Evolutionary conservation across 768 basidiomycete species (phyloP).

Genomic region (Podaxis sp.): DNA sequence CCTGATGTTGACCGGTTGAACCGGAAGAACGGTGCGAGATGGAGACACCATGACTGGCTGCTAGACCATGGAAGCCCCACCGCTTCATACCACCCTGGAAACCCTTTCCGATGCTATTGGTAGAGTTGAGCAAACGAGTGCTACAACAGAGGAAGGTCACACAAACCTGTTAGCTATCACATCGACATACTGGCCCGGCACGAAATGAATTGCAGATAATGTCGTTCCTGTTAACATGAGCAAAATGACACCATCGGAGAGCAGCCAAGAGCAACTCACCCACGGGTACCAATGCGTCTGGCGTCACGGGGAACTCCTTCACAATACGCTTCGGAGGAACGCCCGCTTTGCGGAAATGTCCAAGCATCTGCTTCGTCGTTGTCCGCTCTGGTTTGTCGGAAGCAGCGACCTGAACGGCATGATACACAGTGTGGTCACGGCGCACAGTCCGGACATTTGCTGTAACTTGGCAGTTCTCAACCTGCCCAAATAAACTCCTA

Average conservation of each 20-base stretch:
- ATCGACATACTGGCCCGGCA: constrained; percentile 95
- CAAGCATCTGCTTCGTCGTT: constrained; percentile 77
- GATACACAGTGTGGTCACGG: constrained; percentile 70
- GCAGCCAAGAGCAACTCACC: constrained; percentile 50
- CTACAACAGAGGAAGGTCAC: not conserved
- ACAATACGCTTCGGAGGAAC: constrained; percentile 83
- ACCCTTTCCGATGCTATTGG: constrained; percentile 87
- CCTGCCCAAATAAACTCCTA: constrained; percentile 35
- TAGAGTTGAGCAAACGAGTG: not conserved
- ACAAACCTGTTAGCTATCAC: constrained; percentile 88
- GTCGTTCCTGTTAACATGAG: constrained; percentile 63
- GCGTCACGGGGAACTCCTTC: constrained; percentile 84
- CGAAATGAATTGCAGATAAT: constrained; percentile 90
- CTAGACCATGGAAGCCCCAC: constrained; percentile 89
- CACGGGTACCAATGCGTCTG: constrained; percentile 87
- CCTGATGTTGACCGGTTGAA: constrained; percentile 94
- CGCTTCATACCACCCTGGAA: constrained; percentile 98
- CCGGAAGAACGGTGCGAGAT: constrained; percentile 91
- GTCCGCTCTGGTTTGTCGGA: constrained; percentile 72
- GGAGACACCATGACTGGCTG: constrained; percentile 95
- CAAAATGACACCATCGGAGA: not conserved
- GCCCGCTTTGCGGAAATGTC: constrained; percentile 84
- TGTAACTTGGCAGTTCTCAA: constrained; percentile 90
- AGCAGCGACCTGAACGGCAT: constrained; percentile 93
- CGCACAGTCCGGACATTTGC: constrained; percentile 69